Evolutionary conservation across 129 eudicot species (phyloP).

Genomic region (Chrysanthemum lavandulifolium): DNA sequence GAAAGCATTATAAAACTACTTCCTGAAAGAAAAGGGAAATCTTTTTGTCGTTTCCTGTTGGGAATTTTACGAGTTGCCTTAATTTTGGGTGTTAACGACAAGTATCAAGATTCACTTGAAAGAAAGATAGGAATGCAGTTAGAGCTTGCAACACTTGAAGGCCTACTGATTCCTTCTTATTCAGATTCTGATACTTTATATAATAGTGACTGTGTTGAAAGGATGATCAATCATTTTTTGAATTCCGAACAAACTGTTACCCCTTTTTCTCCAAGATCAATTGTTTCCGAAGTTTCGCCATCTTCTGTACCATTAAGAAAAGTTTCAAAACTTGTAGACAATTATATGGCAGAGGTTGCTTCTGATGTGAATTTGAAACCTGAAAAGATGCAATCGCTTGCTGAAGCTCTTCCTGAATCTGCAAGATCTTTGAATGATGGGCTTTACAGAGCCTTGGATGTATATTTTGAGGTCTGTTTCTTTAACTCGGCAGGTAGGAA

Average conservation of each 20-base stretch:
- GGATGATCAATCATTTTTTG: slow-evolving; percentile 66
- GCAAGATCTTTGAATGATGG: slow-evolving; percentile 92
- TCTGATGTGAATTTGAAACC: slow-evolving; percentile 88
- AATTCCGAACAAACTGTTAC: slow-evolving; percentile 39
- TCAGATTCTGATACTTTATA: slow-evolving; percentile 80
- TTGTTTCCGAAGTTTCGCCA: slow-evolving; percentile 52
- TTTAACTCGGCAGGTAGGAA: not conserved
- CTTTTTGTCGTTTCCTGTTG: slow-evolving; percentile 77
- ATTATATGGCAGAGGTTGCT: slow-evolving; percentile 89
- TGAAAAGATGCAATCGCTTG: slow-evolving; percentile 64
- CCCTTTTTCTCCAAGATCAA: slow-evolving; percentile 53
- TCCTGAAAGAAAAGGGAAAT: slow-evolving; percentile 71
- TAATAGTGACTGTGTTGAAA: slow-evolving; percentile 73
- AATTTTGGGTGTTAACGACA: slow-evolving; percentile 64
- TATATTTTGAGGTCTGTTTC: slow-evolving; percentile 74
- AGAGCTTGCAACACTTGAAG: slow-evolving; percentile 75
- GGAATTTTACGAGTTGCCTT: slow-evolving; percentile 87
- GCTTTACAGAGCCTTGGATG: slow-evolving; percentile 80
- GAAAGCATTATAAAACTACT: slow-evolving; percentile 69
- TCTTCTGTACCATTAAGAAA: slow-evolving; percentile 57
- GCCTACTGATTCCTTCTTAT: slow-evolving; percentile 79
- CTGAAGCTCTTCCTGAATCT: slow-evolving; percentile 82
- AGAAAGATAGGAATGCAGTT: slow-evolving; percentile 81
- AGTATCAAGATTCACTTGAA: slow-evolving; percentile 66
- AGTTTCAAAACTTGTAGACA: slow-evolving; percentile 81